Evolutionary conservation across 2,329 filamentous ascomycete species (phyloP).

Genomic region (Madurella fahalii): DNA sequence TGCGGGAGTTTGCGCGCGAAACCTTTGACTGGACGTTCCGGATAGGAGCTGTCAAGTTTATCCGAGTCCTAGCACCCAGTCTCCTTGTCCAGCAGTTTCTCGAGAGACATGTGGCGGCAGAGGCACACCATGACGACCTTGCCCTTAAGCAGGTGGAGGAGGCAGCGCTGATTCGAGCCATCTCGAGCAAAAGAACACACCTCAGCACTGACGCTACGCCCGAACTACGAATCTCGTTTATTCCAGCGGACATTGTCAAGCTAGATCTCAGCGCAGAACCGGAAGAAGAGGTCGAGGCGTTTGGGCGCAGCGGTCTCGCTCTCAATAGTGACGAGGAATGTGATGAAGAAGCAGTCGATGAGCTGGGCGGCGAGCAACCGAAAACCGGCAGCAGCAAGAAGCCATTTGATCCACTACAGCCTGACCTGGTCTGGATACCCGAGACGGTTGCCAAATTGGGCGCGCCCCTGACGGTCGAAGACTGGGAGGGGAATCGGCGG

Average conservation of each 20-base stretch:
- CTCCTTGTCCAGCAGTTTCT: conserved; percentile 62
- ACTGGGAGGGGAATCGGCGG: conserved; percentile 52
- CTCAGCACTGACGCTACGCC: conserved; percentile 68
- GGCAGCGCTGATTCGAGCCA: conserved; percentile 55
- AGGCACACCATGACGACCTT: conserved; percentile 24
- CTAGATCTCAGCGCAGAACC: conserved; percentile 72
- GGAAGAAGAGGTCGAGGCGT: conserved; percentile 50
- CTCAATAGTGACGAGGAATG: conserved; percentile 65
- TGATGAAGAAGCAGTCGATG: conserved; percentile 33
- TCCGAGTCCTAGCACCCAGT: conserved; percentile 72
- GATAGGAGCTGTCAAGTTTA: conserved; percentile 77
- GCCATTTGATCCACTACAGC: conserved; percentile 60
- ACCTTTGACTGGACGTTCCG: conserved; percentile 83
- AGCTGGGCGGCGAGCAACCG: conserved; percentile 23
- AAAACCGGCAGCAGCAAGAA: conserved; percentile 29
- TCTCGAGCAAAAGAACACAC: conserved; percentile 66
- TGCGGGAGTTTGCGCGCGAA: conserved; percentile 72
- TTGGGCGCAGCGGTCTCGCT: conserved; percentile 51
- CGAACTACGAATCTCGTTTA: conserved; percentile 75
- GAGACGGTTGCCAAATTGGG: conserved; percentile 61
- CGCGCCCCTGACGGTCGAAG: conserved; percentile 59
- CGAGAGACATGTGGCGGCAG: conserved; percentile 22
- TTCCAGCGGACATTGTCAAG: conserved; percentile 71
- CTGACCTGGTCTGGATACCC: conserved; percentile 66
- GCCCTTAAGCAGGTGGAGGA: conserved; percentile 43